Evolutionary conservation across 345 rosid species (phyloP).

Genomic region (Lagerstroemia speciosa): DNA sequence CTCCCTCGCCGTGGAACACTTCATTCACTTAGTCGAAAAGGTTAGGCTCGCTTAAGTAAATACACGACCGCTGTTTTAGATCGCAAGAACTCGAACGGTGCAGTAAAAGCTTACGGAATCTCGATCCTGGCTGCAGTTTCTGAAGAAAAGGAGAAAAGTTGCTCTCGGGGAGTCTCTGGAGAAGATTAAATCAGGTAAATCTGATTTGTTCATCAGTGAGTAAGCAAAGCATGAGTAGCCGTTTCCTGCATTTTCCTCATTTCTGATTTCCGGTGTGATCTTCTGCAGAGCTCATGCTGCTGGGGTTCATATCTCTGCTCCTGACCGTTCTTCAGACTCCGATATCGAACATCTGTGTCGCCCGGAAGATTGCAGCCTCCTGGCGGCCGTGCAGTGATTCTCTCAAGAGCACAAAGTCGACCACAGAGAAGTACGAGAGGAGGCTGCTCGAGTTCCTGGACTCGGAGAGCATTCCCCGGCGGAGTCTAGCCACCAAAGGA

Average conservation of each 20-base stretch:
- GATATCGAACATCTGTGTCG: constrained; percentile 52
- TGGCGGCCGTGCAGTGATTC: constrained; percentile 60
- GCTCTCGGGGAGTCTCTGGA: constrained; percentile 76
- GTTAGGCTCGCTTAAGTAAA: too few species aligned
- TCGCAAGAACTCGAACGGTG: too few species aligned
- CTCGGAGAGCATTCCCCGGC: constrained; percentile 23
- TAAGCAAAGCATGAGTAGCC: too few species aligned
- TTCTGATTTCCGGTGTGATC: neutral
- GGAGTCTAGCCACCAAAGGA: constrained; percentile 39
- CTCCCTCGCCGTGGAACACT: constrained; percentile 31
- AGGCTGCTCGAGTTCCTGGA: constrained; percentile 27
- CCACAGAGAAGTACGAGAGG: constrained; percentile 1
- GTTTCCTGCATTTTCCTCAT: neutral
- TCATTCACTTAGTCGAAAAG: constrained; percentile 25
- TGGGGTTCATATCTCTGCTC: constrained; percentile 79
- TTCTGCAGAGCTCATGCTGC: constrained; percentile 68
- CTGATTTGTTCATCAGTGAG: neutral
- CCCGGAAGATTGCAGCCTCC: constrained; percentile 32
- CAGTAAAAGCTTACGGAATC: too few species aligned
- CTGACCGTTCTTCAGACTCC: constrained; percentile 45
- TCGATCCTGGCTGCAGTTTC: constrained; percentile 33
- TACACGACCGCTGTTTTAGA: too few species aligned
- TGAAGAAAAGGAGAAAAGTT: constrained; percentile 42
- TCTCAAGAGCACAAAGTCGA: neutral
- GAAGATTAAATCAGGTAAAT: constrained; percentile 75